A percentile compares a stretch with the other conserved stretches of the same genome.
Conservation (phyloP, 2,329 filamentous ascomycete genomes). For the Hypomyces perniciosus region DNA sequence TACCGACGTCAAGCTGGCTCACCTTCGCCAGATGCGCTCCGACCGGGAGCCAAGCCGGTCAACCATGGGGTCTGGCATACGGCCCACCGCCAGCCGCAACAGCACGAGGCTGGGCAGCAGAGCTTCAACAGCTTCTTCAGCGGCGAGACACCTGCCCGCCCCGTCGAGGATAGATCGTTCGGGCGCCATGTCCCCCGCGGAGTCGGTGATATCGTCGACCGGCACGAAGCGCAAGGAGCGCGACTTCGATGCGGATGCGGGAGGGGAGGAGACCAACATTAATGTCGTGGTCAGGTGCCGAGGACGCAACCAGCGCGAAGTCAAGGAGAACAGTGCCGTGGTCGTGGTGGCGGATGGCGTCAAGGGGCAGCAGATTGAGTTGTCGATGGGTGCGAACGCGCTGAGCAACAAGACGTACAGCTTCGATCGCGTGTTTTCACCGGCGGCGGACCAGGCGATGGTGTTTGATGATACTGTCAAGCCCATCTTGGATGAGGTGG, state of each 20-base stretch:
- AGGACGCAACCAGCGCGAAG: conserved; percentile 86
- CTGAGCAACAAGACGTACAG: conserved; percentile 94
- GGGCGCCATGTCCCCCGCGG: conserved; percentile 61
- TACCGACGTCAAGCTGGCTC: conserved; percentile 23
- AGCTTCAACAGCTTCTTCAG: conserved; percentile 15
- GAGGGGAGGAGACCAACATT: conserved; percentile 85
- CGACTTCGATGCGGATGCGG: conserved; percentile 63
- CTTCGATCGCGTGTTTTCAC: conserved; percentile 96
- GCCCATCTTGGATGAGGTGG: conserved; percentile 86
- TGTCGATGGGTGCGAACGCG: conserved; percentile 89
- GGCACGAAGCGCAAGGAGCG: conserved; percentile 80
- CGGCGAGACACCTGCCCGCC: conserved; percentile 21
- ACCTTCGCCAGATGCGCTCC: conserved; percentile 31
- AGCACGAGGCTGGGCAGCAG: conserved; percentile 19
- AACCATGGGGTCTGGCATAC: conserved; percentile 27
- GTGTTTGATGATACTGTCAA: conserved; percentile 93
- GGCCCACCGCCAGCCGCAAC: conserved; percentile 20
- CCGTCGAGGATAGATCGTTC: conserved; percentile 21
- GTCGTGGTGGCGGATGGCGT: conserved; percentile 85
- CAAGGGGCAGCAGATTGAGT: conserved; percentile 73
- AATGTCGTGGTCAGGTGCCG: conserved; percentile 94
- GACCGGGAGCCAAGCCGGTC: conserved; percentile 32
- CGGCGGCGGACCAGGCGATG: conserved; percentile 87
- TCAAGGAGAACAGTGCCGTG: conserved; percentile 89
- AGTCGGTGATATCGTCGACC: conserved; percentile 52